Evolutionary conservation across 371 early-diverging fungal species (phyloP).

Genomic region (Thermomucor indicae-seudaticae): DNA sequence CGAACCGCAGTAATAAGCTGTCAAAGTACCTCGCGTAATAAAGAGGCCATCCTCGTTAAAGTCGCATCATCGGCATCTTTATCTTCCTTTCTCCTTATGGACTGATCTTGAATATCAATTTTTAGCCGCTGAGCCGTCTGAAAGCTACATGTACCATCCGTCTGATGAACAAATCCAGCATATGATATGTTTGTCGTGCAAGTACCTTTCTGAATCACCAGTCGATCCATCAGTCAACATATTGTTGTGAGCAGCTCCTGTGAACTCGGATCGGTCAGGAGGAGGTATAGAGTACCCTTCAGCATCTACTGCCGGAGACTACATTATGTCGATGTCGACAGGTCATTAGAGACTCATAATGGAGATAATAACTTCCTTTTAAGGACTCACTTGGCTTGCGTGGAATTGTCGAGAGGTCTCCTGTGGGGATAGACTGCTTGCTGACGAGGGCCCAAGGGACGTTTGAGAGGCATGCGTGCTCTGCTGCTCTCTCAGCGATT

Average conservation of each 20-base stretch:
- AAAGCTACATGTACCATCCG: neutral
- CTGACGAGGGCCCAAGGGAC: no score
- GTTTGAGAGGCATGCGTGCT: neutral
- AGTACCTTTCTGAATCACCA: conserved; percentile 2
- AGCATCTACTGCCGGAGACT: conserved; percentile 29
- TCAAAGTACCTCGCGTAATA: conserved; percentile 18
- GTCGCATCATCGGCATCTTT: conserved; percentile 16
- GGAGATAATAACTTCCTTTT: no score
- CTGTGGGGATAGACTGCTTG: no score
- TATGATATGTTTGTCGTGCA: neutral
- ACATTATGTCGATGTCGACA: no score
- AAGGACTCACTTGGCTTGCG: no score
- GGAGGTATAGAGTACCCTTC: conserved; percentile 45
- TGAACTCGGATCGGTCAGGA: conserved; percentile 29
- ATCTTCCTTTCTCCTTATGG: conserved; percentile 8
- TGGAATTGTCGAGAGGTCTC: no score
- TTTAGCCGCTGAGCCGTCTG: conserved; percentile 12
- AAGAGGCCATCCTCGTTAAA: conserved; percentile 13
- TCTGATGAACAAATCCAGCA: neutral
- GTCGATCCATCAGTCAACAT: conserved; percentile 5
- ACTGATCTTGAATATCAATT: conserved; percentile 12
- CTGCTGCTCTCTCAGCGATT: neutral
- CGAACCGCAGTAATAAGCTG: no score
- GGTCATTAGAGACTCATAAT: no score
- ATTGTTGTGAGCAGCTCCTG: conserved; percentile 8